Evolutionary conservation across 306 rosid species (phyloP).

Genomic region (Elaeagnus macrophylla): DNA sequence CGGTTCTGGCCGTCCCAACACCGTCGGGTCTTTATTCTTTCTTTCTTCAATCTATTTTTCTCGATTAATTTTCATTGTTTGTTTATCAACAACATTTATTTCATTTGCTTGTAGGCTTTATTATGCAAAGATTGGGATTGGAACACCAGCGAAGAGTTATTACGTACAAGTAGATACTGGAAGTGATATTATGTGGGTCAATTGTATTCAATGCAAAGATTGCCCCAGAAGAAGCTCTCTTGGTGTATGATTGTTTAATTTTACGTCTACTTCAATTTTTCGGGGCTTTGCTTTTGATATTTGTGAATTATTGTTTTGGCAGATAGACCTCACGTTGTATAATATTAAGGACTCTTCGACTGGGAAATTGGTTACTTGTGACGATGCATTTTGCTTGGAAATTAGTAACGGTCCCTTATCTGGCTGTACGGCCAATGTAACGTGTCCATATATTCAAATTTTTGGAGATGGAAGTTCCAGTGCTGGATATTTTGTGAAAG

Average conservation of each 20-base stretch:
- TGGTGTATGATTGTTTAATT: slow-evolving; percentile 44
- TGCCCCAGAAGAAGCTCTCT: slow-evolving; percentile 80
- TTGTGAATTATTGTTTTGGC: slow-evolving; percentile 1
- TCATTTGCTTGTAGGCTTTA: slow-evolving; percentile 55
- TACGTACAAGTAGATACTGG: slow-evolving; percentile 96
- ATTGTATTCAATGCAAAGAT: slow-evolving; percentile 80
- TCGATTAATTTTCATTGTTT: not conserved
- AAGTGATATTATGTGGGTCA: slow-evolving; percentile 95
- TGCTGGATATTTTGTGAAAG: slow-evolving; percentile 83
- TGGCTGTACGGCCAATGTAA: slow-evolving; percentile 51
- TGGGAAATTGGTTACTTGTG: slow-evolving; percentile 64
- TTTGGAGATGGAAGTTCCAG: slow-evolving; percentile 96
- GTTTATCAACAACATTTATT: not conserved
- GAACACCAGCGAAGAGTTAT: slow-evolving; percentile 79
- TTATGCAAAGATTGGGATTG: slow-evolving; percentile 93
- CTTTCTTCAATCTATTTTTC: not conserved
- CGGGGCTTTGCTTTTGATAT: not conserved
- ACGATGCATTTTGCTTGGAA: slow-evolving; percentile 68
- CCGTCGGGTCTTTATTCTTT: slow-evolving; percentile 48
- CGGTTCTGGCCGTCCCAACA: slow-evolving; percentile 87
- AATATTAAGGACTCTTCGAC: slow-evolving; percentile 57
- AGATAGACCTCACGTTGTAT: slow-evolving; percentile 80
- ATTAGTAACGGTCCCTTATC: slow-evolving; percentile 61
- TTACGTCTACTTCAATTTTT: not conserved
- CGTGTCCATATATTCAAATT: slow-evolving; percentile 89